Conservation (phyloP, 805 yeast species). For the Saturnispora hagleri region DNA sequence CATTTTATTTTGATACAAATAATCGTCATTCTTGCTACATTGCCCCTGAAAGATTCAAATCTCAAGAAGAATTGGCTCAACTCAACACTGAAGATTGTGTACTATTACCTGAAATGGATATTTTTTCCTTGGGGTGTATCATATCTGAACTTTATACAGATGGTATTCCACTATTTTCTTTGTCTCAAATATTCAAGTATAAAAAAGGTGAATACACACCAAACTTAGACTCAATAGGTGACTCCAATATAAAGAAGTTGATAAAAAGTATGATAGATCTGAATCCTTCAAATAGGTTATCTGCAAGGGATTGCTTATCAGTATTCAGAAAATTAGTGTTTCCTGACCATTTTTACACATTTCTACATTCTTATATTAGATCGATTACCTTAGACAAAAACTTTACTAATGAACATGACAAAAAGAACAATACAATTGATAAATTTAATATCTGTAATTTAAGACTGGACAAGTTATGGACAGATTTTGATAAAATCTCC, state of each 20-base stretch:
- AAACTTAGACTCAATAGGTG: slow-evolving; percentile 46
- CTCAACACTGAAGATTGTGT: slow-evolving; percentile 15
- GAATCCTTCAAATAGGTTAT: slow-evolving; percentile 51
- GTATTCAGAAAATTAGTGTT: slow-evolving; percentile 44
- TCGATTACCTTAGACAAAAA: slow-evolving; percentile 6
- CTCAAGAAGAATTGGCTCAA: slow-evolving; percentile 19
- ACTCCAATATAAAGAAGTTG: slow-evolving; percentile 41
- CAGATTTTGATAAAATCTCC: slow-evolving; percentile 45
- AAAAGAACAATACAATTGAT: neutral
- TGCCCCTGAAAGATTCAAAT: slow-evolving; percentile 83
- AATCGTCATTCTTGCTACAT: slow-evolving; percentile 80
- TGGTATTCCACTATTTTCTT: slow-evolving; percentile 77
- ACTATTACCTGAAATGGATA: slow-evolving; percentile 63
- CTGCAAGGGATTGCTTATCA: slow-evolving; percentile 44
- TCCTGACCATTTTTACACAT: slow-evolving; percentile 60
- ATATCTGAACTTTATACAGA: slow-evolving; percentile 84
- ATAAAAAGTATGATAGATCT: slow-evolving; percentile 54
- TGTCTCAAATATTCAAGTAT: slow-evolving; percentile 81
- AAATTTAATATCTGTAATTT: slow-evolving; percentile 37
- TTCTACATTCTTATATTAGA: slow-evolving; percentile 59
- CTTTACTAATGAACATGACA: neutral
- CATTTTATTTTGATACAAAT: slow-evolving; percentile 88
- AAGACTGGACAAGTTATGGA: slow-evolving; percentile 52
- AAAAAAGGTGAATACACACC: slow-evolving; percentile 61
- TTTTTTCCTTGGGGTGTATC: slow-evolving; percentile 77